A percentile compares a stretch with the other conserved stretches of the same genome.
Conservation (phyloP, 768 basidiomycete genomes). For the Russula dissimulans region DNA sequence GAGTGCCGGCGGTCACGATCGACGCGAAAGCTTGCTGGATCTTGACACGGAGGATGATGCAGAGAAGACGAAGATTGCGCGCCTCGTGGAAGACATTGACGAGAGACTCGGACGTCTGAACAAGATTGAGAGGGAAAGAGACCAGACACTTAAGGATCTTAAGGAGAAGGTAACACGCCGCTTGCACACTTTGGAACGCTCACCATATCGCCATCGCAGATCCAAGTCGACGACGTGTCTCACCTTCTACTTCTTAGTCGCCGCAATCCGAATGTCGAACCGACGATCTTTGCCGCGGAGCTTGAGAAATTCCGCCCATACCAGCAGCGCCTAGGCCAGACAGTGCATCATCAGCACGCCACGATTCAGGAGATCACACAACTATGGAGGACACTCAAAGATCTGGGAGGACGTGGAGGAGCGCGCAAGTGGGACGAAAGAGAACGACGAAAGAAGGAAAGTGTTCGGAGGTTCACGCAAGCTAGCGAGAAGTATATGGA, state of each 20-base stretch:
- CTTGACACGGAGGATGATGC: slow-evolving; percentile 61
- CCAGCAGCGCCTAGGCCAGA: slow-evolving; percentile 71
- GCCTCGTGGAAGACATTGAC: slow-evolving; percentile 65
- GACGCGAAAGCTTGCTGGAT: slow-evolving; percentile 51
- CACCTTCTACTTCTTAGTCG: slow-evolving; percentile 87
- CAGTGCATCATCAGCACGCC: slow-evolving; percentile 67
- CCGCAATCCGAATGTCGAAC: slow-evolving; percentile 73
- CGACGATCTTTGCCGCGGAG: slow-evolving; percentile 83
- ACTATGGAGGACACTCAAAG: slow-evolving; percentile 67
- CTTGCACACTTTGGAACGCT: background rate
- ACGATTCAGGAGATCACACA: slow-evolving; percentile 64
- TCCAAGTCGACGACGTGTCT: slow-evolving; percentile 95
- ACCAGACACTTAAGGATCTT: slow-evolving; percentile 82
- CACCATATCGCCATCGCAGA: slow-evolving; percentile 34
- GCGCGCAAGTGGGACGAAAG: slow-evolving; percentile 76
- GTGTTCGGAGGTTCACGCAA: slow-evolving; percentile 58
- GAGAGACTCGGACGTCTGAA: slow-evolving; percentile 67
- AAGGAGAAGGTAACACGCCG: slow-evolving; percentile 74
- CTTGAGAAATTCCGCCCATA: slow-evolving; percentile 94
- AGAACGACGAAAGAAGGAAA: slow-evolving; percentile 71
- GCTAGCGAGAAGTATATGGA: slow-evolving; percentile 82
- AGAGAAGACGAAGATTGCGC: slow-evolving; percentile 58
- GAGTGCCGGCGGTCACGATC: slow-evolving; percentile 33
- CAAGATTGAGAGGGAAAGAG: slow-evolving; percentile 78
- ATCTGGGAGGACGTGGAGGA: slow-evolving; percentile 64